A percentile compares a stretch with the other conserved stretches of the same genome.
Evolutionary conservation across 805 yeast genomes (phyloP).

Genomic region (Yarrowia sp.): DNA sequence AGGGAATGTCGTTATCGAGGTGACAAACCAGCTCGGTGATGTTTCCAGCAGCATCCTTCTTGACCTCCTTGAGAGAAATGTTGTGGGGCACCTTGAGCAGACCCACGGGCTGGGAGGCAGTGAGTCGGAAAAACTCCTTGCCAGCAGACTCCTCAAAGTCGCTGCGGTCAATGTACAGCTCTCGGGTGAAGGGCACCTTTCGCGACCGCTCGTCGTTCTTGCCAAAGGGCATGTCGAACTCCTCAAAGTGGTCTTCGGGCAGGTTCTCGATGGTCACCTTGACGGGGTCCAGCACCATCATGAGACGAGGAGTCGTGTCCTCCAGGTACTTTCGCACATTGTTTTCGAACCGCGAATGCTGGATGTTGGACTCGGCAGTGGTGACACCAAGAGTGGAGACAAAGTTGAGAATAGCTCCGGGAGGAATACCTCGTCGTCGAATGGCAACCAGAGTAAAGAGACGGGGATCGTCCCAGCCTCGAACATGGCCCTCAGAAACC

Average conservation of each 20-base stretch:
- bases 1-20: constrained; percentile 63
- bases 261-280: constrained; percentile 79
- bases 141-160: constrained; percentile 69
- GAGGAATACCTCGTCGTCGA: constrained; percentile 97
- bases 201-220: constrained; percentile 66
- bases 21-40: constrained; percentile 70
- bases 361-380: constrained; percentile 87
- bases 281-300: constrained; percentile 88
- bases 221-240: constrained; percentile 80
- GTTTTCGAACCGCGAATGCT: constrained; percentile 81
- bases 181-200: constrained; percentile 74
- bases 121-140: constrained; percentile 82
- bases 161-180: constrained; percentile 77
- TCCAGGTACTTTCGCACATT: constrained; percentile 86
- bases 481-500: constrained; percentile 73
- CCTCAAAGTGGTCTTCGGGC: constrained; percentile 66
- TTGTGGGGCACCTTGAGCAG: constrained; percentile 85
- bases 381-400: constrained; percentile 96
- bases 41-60: constrained; percentile 58
- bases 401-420: constrained; percentile 92
- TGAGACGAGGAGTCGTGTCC: constrained; percentile 86
- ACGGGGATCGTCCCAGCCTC: constrained; percentile 99
- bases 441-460: constrained; percentile 91
- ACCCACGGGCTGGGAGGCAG: constrained; percentile 94
- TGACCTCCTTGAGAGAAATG: constrained; percentile 65